Conservation (phyloP, 2,329 filamentous ascomycete genomes). For the Xylariaceae sp. region DNA sequence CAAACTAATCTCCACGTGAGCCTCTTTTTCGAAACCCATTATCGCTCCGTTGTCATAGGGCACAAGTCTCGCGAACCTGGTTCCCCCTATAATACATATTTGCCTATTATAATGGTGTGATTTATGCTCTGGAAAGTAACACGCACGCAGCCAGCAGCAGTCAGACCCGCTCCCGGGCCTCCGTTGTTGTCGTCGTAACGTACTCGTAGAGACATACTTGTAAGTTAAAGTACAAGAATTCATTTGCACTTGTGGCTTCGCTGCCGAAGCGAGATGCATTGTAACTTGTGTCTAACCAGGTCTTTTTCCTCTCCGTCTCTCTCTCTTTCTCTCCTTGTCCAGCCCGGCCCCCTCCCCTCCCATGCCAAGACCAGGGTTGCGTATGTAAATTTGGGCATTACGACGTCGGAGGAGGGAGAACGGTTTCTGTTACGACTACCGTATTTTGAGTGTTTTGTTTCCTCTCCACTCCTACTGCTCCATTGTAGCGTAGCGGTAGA, state of each 20-base stretch:
- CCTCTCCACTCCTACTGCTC: no score
- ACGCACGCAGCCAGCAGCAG: no score
- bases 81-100: no score
- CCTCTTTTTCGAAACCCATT: neutral
- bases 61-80: no score
- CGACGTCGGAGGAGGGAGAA: neutral
- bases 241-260: conserved; percentile 11
- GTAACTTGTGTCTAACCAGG: conserved; percentile 8
- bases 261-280: conserved; percentile 16
- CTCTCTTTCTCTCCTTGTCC: neutral
- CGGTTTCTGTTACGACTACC: no score
- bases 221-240: neutral
- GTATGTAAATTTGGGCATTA: neutral
- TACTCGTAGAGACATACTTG: no score
- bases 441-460: no score
- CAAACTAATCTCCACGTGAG: neutral
- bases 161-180: no score
- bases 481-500: no score
- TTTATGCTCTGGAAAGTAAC: neutral
- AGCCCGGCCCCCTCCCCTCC: neutral
- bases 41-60: neutral
- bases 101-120: neutral
- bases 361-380: neutral
- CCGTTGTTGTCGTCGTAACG: neutral
- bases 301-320: neutral